phyloP scores from a whole-genome alignment of 1,284 basidiomycete species.

The Prillingera fragicola region DNA sequence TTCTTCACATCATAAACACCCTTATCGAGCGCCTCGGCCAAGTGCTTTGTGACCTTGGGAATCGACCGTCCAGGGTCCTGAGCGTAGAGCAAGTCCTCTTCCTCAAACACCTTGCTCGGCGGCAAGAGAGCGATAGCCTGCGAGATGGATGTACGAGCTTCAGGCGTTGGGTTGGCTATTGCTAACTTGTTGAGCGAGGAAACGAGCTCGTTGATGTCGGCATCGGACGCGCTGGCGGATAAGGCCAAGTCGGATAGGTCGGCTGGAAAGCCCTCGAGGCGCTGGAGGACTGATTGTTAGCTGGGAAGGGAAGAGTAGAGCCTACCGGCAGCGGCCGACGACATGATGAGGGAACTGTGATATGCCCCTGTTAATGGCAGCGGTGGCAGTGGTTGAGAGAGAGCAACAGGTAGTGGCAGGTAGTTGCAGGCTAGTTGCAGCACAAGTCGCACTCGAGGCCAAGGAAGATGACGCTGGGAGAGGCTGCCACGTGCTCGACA shows the following conservation, averaged over 20 bases:
- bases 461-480: too few relatives aligned
- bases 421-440: too few relatives aligned
- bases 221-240: background rate
- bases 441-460: too few relatives aligned
- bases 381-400: too few relatives aligned
- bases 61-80: conserved; percentile 1
- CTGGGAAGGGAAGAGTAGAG: background rate
- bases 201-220: conserved; percentile 5
- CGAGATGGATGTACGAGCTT: conserved; percentile 12
- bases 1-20: conserved; percentile 7
- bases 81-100: conserved; percentile 6
- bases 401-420: background rate
- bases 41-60: background rate
- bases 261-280: conserved; percentile 18
- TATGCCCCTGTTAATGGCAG: background rate
- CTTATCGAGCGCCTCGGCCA: background rate
- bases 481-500: too few relatives aligned
- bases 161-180: conserved; percentile 3
- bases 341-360: background rate
- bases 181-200: conserved; percentile 6
- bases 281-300: conserved; percentile 10
- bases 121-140: conserved; percentile 9
- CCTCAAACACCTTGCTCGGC: conserved; percentile 4
- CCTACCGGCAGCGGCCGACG: background rate
- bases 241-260: conserved; percentile 8